Base-by-base conservation (phyloP, 495 filamentous ascomycete genomes). In the Bryoglossum gracile region DNA sequence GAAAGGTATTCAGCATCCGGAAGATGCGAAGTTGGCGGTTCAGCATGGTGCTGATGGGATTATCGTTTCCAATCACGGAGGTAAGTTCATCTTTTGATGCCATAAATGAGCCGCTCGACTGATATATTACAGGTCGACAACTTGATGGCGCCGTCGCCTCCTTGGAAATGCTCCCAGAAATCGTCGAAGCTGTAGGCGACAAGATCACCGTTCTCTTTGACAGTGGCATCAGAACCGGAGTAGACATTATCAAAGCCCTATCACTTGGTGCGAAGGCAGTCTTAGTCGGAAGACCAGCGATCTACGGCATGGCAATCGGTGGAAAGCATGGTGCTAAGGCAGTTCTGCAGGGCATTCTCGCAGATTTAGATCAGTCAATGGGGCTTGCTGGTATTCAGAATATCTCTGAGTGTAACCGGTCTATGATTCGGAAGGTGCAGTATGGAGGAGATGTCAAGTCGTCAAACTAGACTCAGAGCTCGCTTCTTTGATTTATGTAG, bases 161-260 rank as follows among this genome's bases (percentile, higher is more conserved):
- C 17, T 79, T 96, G 55, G 92, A 98, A 63, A 75, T 96, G 3
- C 77, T 98, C 11, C 87, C 90, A 8, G 89, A 98, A 69, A 90
- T 95, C 13, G 94, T 96, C 84, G 89, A 91, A 3, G 84, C 86
- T 34, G 78, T 97, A 36, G 82, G 88, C 22, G 79, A 17, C 8
- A 80, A 80, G 61, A 83, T 95, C 51, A 90, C 95, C 60, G 72
- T 98, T 36, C 94, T 78, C 64, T 71, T 96, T 44, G 92, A 96
- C 65, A 89, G 89, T 47, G 92, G 92, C 42, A 74, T 95, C 30
- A 78, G 91, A 32, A 79, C 89, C 24, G 88, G 83, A 19, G 94
- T 89, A 1, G 92, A 98, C 66, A 92, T 96, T 57, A 75, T 95
- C 63, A 98, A 96, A 68, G 92, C 91, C 33, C 53, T 81, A 10